Evolutionary conservation across 75 land plant genomes (phyloP).

Genomic region (Selaginella moellendorffii): DNA sequence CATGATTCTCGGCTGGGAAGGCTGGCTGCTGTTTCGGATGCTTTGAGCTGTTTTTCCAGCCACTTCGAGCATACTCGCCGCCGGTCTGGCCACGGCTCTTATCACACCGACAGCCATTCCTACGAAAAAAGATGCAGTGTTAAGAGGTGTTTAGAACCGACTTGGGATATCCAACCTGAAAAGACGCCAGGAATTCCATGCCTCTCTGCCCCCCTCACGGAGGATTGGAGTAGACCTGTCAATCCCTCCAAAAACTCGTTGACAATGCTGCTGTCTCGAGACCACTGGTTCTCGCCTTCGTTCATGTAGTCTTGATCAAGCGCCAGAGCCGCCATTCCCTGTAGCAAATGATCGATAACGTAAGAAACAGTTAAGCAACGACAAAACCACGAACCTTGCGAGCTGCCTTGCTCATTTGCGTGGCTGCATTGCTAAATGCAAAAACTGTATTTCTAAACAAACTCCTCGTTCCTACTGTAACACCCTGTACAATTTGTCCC

Average conservation of each 20-base stretch:
- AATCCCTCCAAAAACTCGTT: slow-evolving; percentile 91
- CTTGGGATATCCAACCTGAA: slow-evolving; percentile 41
- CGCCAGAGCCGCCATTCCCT: slow-evolving; percentile 89
- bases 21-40: slow-evolving; percentile 68
- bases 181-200: slow-evolving; percentile 93
- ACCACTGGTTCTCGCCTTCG: slow-evolving; percentile 21
- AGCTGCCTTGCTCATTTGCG: slow-evolving; percentile 90
- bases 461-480: slow-evolving; percentile 76
- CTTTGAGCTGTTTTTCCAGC: slow-evolving; percentile 99
- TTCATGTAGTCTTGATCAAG: slow-evolving; percentile 52
- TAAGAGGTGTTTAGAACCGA: background rate
- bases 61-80: slow-evolving; percentile 79
- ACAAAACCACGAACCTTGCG: slow-evolving; percentile 53
- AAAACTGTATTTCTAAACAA: slow-evolving; percentile 76
- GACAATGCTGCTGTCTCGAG: slow-evolving; percentile 59
- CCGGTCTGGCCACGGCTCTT: slow-evolving; percentile 79
- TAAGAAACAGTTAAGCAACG: background rate
- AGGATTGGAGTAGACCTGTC: slow-evolving; percentile 94
- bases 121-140: slow-evolving; percentile 12
- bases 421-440: slow-evolving; percentile 93
- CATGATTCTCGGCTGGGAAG: slow-evolving; percentile 29
- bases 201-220: slow-evolving; percentile 83
- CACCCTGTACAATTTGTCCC: slow-evolving; percentile 46
- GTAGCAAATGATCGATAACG: slow-evolving; percentile 1
- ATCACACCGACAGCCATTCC: slow-evolving; percentile 85